phyloP scores from a whole-genome alignment of 2,329 filamentous ascomycete species.

The Leptosphaerulina australis region DNA sequence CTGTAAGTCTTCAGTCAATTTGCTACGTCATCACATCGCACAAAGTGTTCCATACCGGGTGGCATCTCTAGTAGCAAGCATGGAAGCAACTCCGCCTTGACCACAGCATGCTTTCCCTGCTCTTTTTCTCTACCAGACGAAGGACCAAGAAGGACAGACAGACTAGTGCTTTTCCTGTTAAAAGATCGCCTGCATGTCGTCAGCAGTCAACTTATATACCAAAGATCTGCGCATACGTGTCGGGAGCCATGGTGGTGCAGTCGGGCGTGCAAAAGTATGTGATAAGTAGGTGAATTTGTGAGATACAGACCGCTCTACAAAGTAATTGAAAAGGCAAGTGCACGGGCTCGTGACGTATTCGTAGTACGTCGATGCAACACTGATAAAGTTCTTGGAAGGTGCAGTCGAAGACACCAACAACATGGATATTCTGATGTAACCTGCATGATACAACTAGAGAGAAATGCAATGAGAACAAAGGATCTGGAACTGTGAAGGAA shows the following conservation, averaged over 20 bases:
- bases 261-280: no score
- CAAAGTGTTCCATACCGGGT: neutral
- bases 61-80: constrained; percentile 5
- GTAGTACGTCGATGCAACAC: neutral
- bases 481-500: no score
- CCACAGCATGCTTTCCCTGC: neutral
- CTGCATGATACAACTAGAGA: no score
- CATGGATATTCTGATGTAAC: no score
- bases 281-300: no score
- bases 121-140: no score
- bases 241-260: neutral
- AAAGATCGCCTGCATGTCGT: neutral
- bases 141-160: neutral
- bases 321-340: no score
- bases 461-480: no score
- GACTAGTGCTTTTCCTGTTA: neutral
- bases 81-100: neutral
- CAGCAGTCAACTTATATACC: neutral
- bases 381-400: neutral
- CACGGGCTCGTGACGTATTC: neutral
- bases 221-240: neutral
- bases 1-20: constrained; percentile 1
- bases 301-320: no score
- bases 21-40: no score
- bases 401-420: neutral